phyloP scores from a whole-genome alignment of 2,329 filamentous ascomycete species.

The Xenosphaeropsis pyriputrescens region DNA sequence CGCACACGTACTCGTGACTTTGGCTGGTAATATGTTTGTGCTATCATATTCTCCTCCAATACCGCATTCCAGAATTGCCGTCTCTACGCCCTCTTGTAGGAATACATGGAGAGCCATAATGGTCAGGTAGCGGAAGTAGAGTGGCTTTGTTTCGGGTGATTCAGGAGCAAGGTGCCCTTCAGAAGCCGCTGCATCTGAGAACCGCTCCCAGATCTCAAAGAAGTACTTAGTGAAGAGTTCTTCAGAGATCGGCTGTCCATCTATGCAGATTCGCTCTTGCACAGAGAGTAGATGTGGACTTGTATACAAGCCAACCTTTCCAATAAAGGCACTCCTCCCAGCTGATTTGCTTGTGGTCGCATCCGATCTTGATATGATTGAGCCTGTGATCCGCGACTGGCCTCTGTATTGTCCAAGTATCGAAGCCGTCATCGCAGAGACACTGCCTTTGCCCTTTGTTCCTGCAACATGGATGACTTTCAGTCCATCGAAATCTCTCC shows the following conservation, averaged over 20 bases:
- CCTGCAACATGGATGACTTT: constrained; percentile 56
- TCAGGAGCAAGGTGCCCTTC: constrained; percentile 20
- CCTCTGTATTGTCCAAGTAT: constrained; percentile 38
- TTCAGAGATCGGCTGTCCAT: constrained; percentile 39
- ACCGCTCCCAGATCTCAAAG: constrained; percentile 47
- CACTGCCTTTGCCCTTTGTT: constrained; percentile 61
- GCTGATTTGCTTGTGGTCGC: too few relatives aligned
- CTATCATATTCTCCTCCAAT: constrained; percentile 53
- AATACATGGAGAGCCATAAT: constrained; percentile 54
- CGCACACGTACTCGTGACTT: constrained; percentile 22
- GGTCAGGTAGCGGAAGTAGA: constrained; percentile 43
- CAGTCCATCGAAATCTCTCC: constrained; percentile 35
- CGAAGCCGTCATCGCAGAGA: constrained; percentile 49
- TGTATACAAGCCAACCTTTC: constrained; percentile 42
- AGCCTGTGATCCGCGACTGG: constrained; percentile 2
- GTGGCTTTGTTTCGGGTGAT: constrained; percentile 31
- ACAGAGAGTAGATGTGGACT: constrained; percentile 52
- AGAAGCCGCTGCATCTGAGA: constrained; percentile 14
- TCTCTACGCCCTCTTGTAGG: constrained; percentile 42
- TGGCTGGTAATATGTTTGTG: constrained; percentile 49
- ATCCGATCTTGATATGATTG: too few relatives aligned
- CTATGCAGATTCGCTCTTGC: constrained; percentile 47
- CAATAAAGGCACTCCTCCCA: background rate
- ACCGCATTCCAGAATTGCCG: constrained; percentile 50
- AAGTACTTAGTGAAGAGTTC: constrained; percentile 46